Percentiles rank a stretch among this genome's conserved stretches.
phyloP scores from a whole-genome alignment of 805 yeast genomes.

The Monosporozyma siamensis region DNA sequence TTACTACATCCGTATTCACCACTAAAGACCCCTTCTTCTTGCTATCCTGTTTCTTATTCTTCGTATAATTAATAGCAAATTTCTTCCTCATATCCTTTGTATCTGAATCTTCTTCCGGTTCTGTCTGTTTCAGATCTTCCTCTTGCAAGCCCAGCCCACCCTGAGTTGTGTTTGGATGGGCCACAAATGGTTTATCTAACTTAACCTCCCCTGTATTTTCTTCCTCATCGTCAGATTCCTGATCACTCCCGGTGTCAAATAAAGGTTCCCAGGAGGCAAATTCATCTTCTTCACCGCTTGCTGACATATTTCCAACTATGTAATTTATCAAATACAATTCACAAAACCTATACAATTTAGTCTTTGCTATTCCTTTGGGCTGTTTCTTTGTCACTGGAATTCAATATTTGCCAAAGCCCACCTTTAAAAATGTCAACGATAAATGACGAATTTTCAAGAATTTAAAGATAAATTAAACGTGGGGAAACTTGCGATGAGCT shows the following conservation, averaged over 20 bases:
- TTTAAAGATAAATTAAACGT: too few relatives aligned
- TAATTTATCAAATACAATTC: too few relatives aligned
- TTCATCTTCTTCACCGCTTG: slow-evolving; percentile 1
- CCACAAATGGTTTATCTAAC: slow-evolving; percentile 1
- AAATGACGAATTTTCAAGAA: not conserved
- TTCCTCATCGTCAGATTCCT: too few relatives aligned
- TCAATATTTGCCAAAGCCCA: too few relatives aligned
- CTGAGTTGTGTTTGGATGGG: too few relatives aligned
- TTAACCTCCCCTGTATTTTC: too few relatives aligned
- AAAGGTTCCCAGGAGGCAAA: slow-evolving; percentile 4
- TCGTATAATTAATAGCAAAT: not conserved
- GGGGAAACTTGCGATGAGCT: not conserved
- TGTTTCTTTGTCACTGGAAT: not conserved
- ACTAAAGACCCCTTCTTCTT: not conserved
- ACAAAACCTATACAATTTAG: too few relatives aligned
- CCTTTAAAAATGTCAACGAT: not conserved
- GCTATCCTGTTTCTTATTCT: too few relatives aligned
- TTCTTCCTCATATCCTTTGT: too few relatives aligned
- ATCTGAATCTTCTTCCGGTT: too few relatives aligned
- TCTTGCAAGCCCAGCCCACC: too few relatives aligned
- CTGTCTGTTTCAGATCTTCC: too few relatives aligned
- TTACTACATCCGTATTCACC: not conserved
- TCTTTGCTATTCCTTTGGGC: not conserved
- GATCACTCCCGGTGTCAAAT: slow-evolving; percentile 4
- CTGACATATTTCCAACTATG: not conserved